A percentile compares a stretch with the other conserved stretches of the same genome.
Conservation (phyloP, 805 yeast species). For the Ogataea pignaliae region DNA sequence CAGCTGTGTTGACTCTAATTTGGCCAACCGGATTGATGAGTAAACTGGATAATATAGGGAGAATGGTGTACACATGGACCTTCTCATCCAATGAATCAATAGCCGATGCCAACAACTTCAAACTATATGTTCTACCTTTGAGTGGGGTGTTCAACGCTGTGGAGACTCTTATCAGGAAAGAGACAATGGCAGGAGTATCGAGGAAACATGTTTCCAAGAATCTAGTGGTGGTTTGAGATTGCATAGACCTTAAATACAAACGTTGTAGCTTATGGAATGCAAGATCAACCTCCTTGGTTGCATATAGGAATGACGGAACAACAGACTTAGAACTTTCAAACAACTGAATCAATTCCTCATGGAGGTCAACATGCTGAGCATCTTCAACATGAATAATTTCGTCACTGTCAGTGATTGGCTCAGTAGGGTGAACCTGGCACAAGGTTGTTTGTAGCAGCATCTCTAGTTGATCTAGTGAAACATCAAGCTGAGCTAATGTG, state of each 20-base stretch:
- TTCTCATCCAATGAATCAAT: constrained; percentile 32
- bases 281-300: constrained; percentile 25
- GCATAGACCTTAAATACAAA: constrained; percentile 41
- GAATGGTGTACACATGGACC: constrained; percentile 43
- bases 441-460: constrained; percentile 67
- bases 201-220: constrained; percentile 19
- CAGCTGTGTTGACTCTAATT: constrained; percentile 44
- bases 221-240: constrained; percentile 6
- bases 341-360: constrained; percentile 16
- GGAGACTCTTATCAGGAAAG: constrained; percentile 56
- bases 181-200: constrained; percentile 32
- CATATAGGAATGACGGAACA: constrained; percentile 33
- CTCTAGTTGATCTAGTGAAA: constrained; percentile 47
- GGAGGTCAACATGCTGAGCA: constrained; percentile 19
- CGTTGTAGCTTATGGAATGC: constrained; percentile 41
- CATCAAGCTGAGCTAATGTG: constrained; percentile 32
- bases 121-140: constrained; percentile 47
- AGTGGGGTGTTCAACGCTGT: constrained; percentile 57
- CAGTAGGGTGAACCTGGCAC: constrained; percentile 20
- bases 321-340: constrained; percentile 11
- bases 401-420: constrained; percentile 23
- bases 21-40: constrained; percentile 45
- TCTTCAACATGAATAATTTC: constrained; percentile 27
- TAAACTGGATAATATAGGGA: constrained; percentile 56
- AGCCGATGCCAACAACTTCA: constrained; percentile 36